A percentile compares a stretch with the other conserved stretches of the same genome.
Evolutionary conservation across 2,329 filamentous ascomycete species (phyloP).

Genomic region (Aspergillus oerlinghausenensis): DNA sequence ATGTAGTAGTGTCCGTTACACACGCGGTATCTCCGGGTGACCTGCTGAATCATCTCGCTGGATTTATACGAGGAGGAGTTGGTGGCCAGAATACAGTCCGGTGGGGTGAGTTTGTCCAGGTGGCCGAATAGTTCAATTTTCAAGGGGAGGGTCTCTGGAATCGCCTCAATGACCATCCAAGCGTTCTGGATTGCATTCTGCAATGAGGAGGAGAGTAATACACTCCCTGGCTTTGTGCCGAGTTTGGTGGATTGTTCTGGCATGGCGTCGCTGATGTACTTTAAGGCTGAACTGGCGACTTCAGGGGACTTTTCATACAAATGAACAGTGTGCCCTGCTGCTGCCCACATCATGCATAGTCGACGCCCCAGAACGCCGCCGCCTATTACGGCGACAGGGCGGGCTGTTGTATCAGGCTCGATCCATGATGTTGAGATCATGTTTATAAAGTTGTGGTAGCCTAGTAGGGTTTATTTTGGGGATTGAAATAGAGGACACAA

Average conservation of each 20-base stretch:
- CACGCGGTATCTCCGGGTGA: constrained; percentile 34
- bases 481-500: background rate
- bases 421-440: constrained; percentile 16
- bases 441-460: background rate
- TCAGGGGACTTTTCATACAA: constrained; percentile 12
- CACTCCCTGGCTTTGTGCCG: constrained; percentile 6
- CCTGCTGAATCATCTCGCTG: constrained; percentile 42
- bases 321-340: constrained; percentile 12
- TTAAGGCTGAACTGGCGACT: constrained; percentile 6
- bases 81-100: constrained; percentile 47
- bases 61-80: constrained; percentile 53
- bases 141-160: constrained; percentile 47
- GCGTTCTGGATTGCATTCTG: constrained; percentile 40
- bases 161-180: constrained; percentile 52
- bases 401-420: constrained; percentile 14
- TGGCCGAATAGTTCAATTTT: constrained; percentile 48
- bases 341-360: constrained; percentile 19
- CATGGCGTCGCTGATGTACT: constrained; percentile 12
- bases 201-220: constrained; percentile 14
- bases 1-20: constrained; percentile 52
- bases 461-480: background rate
- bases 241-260: constrained; percentile 12
- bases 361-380: constrained; percentile 19
- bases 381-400: constrained; percentile 20
- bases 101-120: constrained; percentile 40